Evolutionary conservation across 2,329 filamentous ascomycete genomes (phyloP).

Genomic region (Diaporthe citrichinensis): DNA sequence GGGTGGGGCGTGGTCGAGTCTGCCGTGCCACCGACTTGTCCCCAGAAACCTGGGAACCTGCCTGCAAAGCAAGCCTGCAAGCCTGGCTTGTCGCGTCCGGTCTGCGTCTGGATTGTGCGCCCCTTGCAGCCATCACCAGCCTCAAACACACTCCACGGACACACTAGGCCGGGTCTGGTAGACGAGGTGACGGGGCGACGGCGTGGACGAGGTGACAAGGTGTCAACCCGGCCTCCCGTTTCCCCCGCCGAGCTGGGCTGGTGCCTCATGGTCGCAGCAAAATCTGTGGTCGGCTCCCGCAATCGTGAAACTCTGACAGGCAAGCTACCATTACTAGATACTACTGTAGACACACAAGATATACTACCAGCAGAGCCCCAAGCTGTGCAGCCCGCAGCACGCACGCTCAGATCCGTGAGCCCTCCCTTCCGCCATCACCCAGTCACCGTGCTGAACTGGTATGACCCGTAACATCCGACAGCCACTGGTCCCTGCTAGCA

Average conservation of each 20-base stretch:
- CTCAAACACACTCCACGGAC: conserved; percentile 15
- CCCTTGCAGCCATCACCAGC: conserved; percentile 32
- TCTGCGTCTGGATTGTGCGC: background rate
- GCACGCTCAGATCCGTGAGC: conserved; percentile 27
- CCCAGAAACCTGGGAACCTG: no score
- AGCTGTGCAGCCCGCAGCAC: background rate
- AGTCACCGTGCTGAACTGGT: conserved; percentile 14
- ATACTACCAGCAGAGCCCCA: background rate
- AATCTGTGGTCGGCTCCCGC: conserved; percentile 22
- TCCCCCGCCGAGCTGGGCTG: conserved; percentile 11
- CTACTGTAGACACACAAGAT: background rate
- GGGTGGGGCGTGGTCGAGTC: conserved; percentile 13
- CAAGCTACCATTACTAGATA: background rate
- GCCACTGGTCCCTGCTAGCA: conserved; percentile 8
- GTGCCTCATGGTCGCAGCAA: conserved; percentile 9
- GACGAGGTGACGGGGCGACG: background rate
- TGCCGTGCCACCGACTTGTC: background rate
- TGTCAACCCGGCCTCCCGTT: conserved; percentile 25
- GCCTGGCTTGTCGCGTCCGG: background rate
- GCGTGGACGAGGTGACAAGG: conserved; percentile 21
- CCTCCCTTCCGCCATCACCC: background rate
- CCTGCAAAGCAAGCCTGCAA: no score
- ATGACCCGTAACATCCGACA: conserved; percentile 10
- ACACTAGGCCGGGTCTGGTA: conserved; percentile 9
- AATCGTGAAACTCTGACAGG: conserved; percentile 30